Conservation (phyloP, 768 basidiomycete species). For the Pisolithus orientalis region DNA sequence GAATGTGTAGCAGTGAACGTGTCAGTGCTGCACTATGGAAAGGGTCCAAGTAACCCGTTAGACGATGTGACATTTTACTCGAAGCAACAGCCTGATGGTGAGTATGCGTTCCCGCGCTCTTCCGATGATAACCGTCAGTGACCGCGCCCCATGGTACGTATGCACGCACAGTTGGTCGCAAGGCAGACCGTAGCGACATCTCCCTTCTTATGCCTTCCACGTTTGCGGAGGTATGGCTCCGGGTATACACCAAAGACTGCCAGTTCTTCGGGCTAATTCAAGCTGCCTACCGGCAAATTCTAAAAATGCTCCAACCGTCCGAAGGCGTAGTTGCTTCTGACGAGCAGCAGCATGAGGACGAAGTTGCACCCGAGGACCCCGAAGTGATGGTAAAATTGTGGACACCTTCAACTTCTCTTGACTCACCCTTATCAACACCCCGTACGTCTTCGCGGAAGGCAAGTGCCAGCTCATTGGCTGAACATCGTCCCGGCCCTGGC, state of each 20-base stretch:
- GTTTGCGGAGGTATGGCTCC: conserved; percentile 67
- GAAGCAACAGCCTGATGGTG: conserved; percentile 55
- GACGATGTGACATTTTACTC: conserved; percentile 69
- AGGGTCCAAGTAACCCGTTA: conserved; percentile 63
- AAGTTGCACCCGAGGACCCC: conserved; percentile 6
- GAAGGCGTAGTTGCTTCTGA: not conserved
- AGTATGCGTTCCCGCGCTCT: conserved; percentile 9
- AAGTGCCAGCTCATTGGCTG: conserved; percentile 9
- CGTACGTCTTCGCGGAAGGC: conserved; percentile 15
- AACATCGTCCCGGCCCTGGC: not conserved
- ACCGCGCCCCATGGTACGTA: not conserved
- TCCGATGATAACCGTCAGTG: not conserved
- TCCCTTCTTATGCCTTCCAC: conserved; percentile 56
- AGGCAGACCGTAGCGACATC: conserved; percentile 49
- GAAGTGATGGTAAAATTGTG: conserved; percentile 9
- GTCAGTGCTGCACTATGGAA: conserved; percentile 69
- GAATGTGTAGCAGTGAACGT: conserved; percentile 61
- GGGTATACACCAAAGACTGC: conserved; percentile 63
- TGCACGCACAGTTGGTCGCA: conserved; percentile 31
- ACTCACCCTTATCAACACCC: conserved; percentile 32
- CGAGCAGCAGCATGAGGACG: conserved; percentile 6
- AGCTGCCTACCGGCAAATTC: conserved; percentile 51
- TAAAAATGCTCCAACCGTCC: conserved; percentile 16
- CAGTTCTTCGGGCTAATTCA: conserved; percentile 58
- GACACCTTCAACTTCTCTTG: conserved; percentile 31